Evolutionary conservation across 225 moss, liverwort and hornwort species (phyloP).

Genomic region (Marchantia paleacea): DNA sequence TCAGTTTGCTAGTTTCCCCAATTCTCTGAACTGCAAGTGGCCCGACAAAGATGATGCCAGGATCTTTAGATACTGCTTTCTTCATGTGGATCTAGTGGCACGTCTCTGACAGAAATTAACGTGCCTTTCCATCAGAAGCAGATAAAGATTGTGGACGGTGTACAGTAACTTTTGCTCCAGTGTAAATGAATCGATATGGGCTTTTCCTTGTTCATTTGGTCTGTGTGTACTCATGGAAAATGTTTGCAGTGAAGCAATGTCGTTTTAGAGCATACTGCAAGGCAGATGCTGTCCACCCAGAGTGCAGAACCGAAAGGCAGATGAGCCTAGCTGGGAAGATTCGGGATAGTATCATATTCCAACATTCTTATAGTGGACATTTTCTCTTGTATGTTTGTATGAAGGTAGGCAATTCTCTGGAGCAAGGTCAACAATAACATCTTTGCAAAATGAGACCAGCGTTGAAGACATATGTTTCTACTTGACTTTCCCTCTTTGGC

Average conservation of each 20-base stretch:
- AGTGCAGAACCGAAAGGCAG: not conserved
- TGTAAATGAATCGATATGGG: not conserved
- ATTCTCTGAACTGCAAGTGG: not conserved
- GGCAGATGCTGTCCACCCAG: not conserved
- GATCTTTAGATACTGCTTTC: not conserved
- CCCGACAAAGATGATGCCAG: not conserved
- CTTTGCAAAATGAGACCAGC: too few relatives aligned
- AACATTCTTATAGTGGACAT: too few relatives aligned
- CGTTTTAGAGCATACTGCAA: not conserved
- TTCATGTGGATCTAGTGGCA: not conserved
- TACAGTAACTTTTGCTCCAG: not conserved
- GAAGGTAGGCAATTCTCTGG: too few relatives aligned
- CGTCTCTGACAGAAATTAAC: not conserved
- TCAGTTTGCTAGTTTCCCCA: not conserved
- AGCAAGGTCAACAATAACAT: too few relatives aligned
- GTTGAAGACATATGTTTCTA: too few relatives aligned
- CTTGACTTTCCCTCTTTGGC: too few relatives aligned
- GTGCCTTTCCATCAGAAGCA: not conserved
- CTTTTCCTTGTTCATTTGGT: not conserved
- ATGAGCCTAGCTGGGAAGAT: too few relatives aligned
- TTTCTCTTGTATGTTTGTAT: too few relatives aligned
- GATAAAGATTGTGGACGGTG: not conserved
- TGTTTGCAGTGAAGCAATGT: not conserved
- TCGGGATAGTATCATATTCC: too few relatives aligned
- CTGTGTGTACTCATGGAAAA: not conserved